Evolutionary conservation across 2,329 filamentous ascomycete genomes (phyloP), one percentile per base, ranked within the genome.

Genomic region (Curvularia verruculosa): DNA sequence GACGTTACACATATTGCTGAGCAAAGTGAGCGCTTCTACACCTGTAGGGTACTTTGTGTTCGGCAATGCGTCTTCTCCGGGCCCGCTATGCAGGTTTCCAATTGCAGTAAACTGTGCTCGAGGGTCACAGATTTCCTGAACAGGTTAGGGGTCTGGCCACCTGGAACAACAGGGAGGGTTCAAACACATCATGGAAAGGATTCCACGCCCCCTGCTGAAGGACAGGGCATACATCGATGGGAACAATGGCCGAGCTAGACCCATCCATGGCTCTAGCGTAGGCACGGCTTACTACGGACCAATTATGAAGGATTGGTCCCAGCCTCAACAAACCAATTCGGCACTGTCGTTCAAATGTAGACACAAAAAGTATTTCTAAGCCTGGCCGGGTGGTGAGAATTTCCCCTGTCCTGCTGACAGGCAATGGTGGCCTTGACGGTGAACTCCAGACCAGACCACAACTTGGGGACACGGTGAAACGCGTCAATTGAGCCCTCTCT

Each of bases 61-160:
- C 21, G 79, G 79, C 55, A 80, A 60, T 44, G 74, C 59, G 45
- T 70, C 63, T 51, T 69, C 73, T 67, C 82, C 82, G 65, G 78
- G 82, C 60, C 72, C 84, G 62, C 67, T 80, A 60, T 76, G 76
- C 68, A 78, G 76, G 57, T 83, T 84, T 56, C 83, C 78, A 55
- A 81, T 75, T 28, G 82, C 77, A 41, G 83, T 83, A 64, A 84
- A 83, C 53, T 82, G 75, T 63, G 79, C 66, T 52, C 74, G 61
- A 31, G 77, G 77, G 61, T 79, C 66, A 7, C 55, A 62, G 31
- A 56, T 60, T 49, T 70, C 49, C 70, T 72, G 57, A 40, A 19
- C 23, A 54, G 37, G 63, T 68, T 53, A 67, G 59, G 58, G 24
- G 15, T 34, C 24, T 7, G 37, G 39, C 29, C 13, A 31, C 18